These are phyloP conservation scores for Pythium oligandrum DNA, from an alignment of 352 stramenopile genomes.

Conservation along the genomic window DNA sequence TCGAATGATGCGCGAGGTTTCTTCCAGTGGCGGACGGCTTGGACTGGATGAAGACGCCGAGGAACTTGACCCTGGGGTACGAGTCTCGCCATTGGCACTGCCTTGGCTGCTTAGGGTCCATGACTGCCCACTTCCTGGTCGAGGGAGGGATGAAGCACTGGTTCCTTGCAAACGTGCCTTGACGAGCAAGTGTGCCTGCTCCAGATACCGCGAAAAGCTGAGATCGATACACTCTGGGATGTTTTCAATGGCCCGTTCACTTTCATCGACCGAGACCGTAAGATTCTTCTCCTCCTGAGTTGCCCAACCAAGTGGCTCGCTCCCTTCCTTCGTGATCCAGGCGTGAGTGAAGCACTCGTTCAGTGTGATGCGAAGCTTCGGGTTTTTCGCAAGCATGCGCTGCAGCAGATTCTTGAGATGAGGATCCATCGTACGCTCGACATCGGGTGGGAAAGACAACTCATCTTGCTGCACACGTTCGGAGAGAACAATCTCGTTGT, in stretches of 20 bases:
- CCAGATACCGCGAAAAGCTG: conserved; percentile 64
- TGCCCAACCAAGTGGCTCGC: conserved; percentile 58
- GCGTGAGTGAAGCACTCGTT: conserved; percentile 87
- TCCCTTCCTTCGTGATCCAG: conserved; percentile 92
- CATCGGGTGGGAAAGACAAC: conserved; percentile 76
- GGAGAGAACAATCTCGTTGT: conserved; percentile 86
- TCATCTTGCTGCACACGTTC: conserved; percentile 86
- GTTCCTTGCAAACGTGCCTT: conserved; percentile 50
- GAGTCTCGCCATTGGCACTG: not conserved
- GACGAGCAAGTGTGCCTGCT: conserved; percentile 70
- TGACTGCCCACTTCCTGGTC: not conserved
- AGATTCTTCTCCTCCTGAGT: conserved; percentile 43
- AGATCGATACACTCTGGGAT: conserved; percentile 84
- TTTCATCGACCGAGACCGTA: conserved; percentile 81
- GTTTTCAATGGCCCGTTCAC: conserved; percentile 80
- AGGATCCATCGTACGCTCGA: conserved; percentile 69
- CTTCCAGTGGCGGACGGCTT: conserved; percentile 55
- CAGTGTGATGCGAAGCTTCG: conserved; percentile 69
- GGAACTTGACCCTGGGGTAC: not conserved
- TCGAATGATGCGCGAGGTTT: conserved; percentile 75
- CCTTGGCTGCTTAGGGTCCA: not conserved
- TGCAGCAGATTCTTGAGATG: conserved; percentile 89
- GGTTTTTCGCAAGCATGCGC: conserved; percentile 90
- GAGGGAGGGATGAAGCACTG: conserved; percentile 2
- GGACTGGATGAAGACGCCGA: conserved; percentile 42